A percentile compares a stretch with the other conserved stretches of the same genome.
These are phyloP conservation scores for Kwoniella sp. DNA, from an alignment of 768 basidiomycete genomes.

Conservation along the genomic window DNA sequence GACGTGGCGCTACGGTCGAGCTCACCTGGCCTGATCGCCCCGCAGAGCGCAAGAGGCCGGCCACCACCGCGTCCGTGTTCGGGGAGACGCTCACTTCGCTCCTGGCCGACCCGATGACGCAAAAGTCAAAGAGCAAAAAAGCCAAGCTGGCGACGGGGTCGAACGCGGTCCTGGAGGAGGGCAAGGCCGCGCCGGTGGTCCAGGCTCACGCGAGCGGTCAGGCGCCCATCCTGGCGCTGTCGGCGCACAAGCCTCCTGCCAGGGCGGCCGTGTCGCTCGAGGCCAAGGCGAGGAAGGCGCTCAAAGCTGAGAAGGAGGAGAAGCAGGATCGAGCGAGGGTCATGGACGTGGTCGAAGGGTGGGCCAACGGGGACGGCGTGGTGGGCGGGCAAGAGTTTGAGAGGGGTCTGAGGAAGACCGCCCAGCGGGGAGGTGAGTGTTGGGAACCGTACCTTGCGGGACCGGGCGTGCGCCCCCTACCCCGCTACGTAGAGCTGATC, in stretches of 20 bases:
- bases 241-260: conserved; percentile 38
- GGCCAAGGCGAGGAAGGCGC: conserved; percentile 34
- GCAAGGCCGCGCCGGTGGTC: neutral
- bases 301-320: conserved; percentile 45
- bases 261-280: conserved; percentile 36
- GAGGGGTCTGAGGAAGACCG: conserved; percentile 49
- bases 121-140: conserved; percentile 3
- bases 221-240: conserved; percentile 47
- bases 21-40: neutral
- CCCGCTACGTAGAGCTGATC: neutral
- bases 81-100: conserved; percentile 48
- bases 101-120: conserved; percentile 30
- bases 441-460: neutral
- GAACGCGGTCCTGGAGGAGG: neutral
- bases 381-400: conserved; percentile 50
- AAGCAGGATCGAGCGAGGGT: conserved; percentile 49
- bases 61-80: conserved; percentile 48
- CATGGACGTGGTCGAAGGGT: conserved; percentile 49
- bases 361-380: conserved; percentile 33
- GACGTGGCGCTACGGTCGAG: neutral
- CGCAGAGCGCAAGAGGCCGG: conserved; percentile 48
- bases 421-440: conserved; percentile 50
- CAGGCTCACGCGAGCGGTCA: no score
- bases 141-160: neutral
- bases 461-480: no score